These are phyloP conservation scores for Scheffersomyces ergatensis DNA, from an alignment of 805 yeast species.

Conservation along the genomic window DNA sequence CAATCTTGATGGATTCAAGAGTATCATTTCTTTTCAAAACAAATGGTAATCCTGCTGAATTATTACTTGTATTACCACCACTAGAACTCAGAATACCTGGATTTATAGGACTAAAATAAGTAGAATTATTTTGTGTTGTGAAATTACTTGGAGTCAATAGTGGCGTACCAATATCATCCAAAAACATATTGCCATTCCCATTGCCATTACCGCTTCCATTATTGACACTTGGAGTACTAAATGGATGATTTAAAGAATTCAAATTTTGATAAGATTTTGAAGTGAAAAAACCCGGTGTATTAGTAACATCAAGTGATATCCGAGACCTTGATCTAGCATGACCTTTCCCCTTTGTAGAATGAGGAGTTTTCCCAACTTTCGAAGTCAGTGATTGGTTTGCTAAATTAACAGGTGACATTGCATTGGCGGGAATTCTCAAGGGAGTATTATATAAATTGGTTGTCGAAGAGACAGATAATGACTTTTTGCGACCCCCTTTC, in stretches of 20 bases:
- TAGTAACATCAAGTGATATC: slow-evolving; percentile 32
- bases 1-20: slow-evolving; percentile 31
- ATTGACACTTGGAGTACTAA: slow-evolving; percentile 25
- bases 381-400: slow-evolving; percentile 8
- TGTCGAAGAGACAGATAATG: slow-evolving; percentile 30
- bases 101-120: slow-evolving; percentile 13
- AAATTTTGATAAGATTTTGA: slow-evolving; percentile 7
- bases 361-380: slow-evolving; percentile 39
- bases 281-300: slow-evolving; percentile 7
- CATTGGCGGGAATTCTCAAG: slow-evolving; percentile 14
- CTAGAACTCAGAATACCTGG: slow-evolving; percentile 6
- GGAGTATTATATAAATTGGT: slow-evolving; percentile 30
- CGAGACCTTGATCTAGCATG: slow-evolving; percentile 43
- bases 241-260: slow-evolving; percentile 29
- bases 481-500: slow-evolving; percentile 28
- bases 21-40: slow-evolving; percentile 22
- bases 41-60: slow-evolving; percentile 8
- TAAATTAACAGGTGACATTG: slow-evolving; percentile 20
- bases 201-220: too few relatives aligned
- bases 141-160: slow-evolving; percentile 16
- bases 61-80: slow-evolving; percentile 3
- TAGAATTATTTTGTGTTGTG: neutral
- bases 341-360: slow-evolving; percentile 20
- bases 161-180: slow-evolving; percentile 22
- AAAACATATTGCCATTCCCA: slow-evolving; percentile 9